These are phyloP conservation scores for Stachybotrys echinatus DNA, from an alignment of 2,329 filamentous ascomycete genomes.

Conservation along the genomic window DNA sequence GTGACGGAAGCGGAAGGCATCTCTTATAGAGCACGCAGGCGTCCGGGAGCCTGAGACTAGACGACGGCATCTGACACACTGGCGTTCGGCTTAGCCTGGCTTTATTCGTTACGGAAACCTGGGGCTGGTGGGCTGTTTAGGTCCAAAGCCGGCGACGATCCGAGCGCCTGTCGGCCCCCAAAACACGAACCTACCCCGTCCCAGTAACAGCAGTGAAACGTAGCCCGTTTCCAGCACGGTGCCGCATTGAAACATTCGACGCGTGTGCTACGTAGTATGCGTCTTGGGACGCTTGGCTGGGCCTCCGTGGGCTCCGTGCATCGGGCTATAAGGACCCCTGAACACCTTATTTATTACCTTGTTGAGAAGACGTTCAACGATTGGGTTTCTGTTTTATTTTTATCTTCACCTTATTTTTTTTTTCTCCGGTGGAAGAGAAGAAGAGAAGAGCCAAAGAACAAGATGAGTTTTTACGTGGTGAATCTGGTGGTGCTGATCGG, in stretches of 20 bases:
- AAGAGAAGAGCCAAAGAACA: too few species aligned
- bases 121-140: background rate
- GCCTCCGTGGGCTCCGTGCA: too few species aligned
- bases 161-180: background rate
- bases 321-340: background rate
- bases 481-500: background rate
- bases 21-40: background rate
- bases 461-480: background rate
- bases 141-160: background rate
- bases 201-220: background rate
- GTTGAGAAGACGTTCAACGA: too few species aligned
- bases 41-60: background rate
- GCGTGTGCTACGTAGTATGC: background rate
- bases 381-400: too few species aligned
- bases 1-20: background rate
- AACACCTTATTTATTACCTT: too few species aligned
- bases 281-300: too few species aligned
- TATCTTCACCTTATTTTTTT: too few species aligned
- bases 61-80: background rate
- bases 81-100: background rate
- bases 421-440: too few species aligned
- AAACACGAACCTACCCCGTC: background rate
- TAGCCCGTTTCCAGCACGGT: background rate
- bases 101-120: background rate
- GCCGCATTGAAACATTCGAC: background rate